phyloP scores from a whole-genome alignment of 2,329 filamentous ascomycete genomes.

The Colletotrichum destructivum region DNA sequence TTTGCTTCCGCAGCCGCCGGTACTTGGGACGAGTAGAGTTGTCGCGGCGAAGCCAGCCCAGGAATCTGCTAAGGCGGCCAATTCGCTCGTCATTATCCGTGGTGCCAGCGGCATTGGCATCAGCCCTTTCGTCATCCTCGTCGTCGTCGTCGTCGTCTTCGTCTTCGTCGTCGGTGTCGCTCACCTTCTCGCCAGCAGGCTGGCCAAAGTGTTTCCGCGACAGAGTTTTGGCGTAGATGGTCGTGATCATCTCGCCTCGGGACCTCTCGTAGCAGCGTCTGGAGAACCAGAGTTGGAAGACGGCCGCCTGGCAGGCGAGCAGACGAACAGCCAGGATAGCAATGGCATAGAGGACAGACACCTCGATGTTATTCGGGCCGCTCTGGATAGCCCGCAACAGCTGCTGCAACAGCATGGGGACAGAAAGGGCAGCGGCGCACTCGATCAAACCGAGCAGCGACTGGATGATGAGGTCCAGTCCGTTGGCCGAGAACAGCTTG shows the following conservation, averaged over 20 bases:
- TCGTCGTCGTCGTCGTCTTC: conserved; percentile 50
- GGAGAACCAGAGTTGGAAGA: conserved; percentile 86
- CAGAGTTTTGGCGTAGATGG: conserved; percentile 85
- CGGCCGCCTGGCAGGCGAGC: conserved; percentile 73
- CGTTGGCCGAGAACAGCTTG: conserved; percentile 82
- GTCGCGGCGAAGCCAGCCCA: conserved; percentile 31
- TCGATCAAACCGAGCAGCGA: conserved; percentile 76
- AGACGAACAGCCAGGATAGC: conserved; percentile 74
- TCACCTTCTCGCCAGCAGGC: conserved; percentile 45
- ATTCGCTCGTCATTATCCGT: conserved; percentile 34
- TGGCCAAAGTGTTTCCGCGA: conserved; percentile 71
- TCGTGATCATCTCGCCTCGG: conserved; percentile 87
- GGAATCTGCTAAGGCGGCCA: conserved; percentile 4
- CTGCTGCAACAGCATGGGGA: conserved; percentile 80
- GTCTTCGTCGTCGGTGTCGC: conserved; percentile 13
- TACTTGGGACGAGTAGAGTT: conserved; percentile 36
- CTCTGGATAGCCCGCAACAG: conserved; percentile 78
- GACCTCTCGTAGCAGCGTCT: conserved; percentile 87
- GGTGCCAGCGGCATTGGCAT: conserved; percentile 41
- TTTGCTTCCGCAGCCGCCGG: conserved; percentile 45
- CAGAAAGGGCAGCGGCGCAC: conserved; percentile 67
- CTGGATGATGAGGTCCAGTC: conserved; percentile 81
- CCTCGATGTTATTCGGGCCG: conserved; percentile 62
- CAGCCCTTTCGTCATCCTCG: conserved; percentile 46
- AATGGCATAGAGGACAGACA: conserved; percentile 76